Conservation (phyloP, 2,329 filamentous ascomycete species). For the Aspergillus chevalieri region DNA sequence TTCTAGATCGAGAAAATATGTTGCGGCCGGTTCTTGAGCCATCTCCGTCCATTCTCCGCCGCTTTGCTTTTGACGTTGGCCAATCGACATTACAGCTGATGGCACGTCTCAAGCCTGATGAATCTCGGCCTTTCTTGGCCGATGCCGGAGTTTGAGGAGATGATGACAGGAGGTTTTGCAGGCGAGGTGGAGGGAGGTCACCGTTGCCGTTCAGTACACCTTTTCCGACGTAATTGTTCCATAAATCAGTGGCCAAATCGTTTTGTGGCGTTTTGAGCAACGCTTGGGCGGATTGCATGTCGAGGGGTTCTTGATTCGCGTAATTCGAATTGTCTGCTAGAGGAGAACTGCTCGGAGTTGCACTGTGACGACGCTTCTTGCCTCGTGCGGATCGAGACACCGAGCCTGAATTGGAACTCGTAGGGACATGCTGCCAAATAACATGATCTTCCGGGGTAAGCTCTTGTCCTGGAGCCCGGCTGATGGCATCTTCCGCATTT, state of each 20-base stretch:
- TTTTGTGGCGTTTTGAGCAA: slow-evolving; percentile 61
- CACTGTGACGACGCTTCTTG: slow-evolving; percentile 66
- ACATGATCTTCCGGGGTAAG: slow-evolving; percentile 57
- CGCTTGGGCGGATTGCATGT: slow-evolving; percentile 54
- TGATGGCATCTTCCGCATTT: slow-evolving; percentile 52
- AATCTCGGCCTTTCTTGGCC: slow-evolving; percentile 36
- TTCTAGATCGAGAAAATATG: slow-evolving; percentile 37
- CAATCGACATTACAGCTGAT: slow-evolving; percentile 65
- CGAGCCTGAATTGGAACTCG: slow-evolving; percentile 38
- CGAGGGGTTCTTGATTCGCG: slow-evolving; percentile 41
- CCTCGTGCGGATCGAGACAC: slow-evolving; percentile 44
- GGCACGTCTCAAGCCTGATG: slow-evolving; percentile 54
- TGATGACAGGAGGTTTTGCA: slow-evolving; percentile 62
- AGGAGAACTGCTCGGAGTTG: slow-evolving; percentile 66
- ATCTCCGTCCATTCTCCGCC: slow-evolving; percentile 53
- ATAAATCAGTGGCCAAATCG: slow-evolving; percentile 68
- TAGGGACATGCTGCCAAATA: slow-evolving; percentile 50
- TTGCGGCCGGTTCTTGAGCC: slow-evolving; percentile 42
- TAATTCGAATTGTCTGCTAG: slow-evolving; percentile 37
- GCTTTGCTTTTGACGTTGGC: slow-evolving; percentile 57
- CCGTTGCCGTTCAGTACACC: slow-evolving; percentile 40
- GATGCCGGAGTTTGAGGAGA: slow-evolving; percentile 61
- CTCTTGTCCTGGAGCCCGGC: slow-evolving; percentile 41
- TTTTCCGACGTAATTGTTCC: slow-evolving; percentile 65
- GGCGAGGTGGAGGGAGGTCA: slow-evolving; percentile 49